These are phyloP conservation scores for Trifolium subterraneum DNA, from an alignment of 306 rosid species.

Conservation along the genomic window DNA sequence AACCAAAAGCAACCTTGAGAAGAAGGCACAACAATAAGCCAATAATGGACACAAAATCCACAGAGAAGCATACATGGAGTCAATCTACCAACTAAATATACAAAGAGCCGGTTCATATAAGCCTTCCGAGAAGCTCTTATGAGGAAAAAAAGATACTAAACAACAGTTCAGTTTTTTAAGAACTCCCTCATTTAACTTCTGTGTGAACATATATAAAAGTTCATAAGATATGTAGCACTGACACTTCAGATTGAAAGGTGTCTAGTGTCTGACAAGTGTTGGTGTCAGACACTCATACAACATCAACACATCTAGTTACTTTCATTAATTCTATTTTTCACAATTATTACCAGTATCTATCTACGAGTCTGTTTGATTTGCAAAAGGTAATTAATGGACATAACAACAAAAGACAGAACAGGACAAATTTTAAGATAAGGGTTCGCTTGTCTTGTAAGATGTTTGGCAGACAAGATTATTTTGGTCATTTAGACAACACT, in stretches of 20 bases:
- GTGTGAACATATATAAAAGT: not conserved
- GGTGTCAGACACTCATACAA: not conserved
- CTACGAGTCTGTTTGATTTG: too few species aligned
- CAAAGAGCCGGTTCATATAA: not conserved
- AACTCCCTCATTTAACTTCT: not conserved
- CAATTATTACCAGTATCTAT: not conserved
- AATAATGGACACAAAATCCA: slow-evolving; percentile 24
- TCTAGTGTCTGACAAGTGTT: not conserved
- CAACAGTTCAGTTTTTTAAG: not conserved
- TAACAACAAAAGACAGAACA: too few species aligned
- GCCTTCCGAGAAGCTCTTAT: not conserved
- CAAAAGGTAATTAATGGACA: too few species aligned
- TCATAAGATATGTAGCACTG: not conserved
- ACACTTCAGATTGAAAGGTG: not conserved
- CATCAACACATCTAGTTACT: not conserved
- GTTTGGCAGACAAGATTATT: too few species aligned
- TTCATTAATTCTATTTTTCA: not conserved
- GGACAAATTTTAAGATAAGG: too few species aligned
- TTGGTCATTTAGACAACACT: too few species aligned
- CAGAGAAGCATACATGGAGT: slow-evolving; percentile 28
- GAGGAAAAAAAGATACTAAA: not conserved
- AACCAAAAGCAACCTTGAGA: slow-evolving; percentile 18
- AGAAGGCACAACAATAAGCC: slow-evolving; percentile 9
- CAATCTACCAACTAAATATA: slow-evolving; percentile 27
- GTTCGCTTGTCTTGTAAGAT: too few species aligned